phyloP scores from a whole-genome alignment of 345 rosid genomes.

The Populus deltoides region DNA sequence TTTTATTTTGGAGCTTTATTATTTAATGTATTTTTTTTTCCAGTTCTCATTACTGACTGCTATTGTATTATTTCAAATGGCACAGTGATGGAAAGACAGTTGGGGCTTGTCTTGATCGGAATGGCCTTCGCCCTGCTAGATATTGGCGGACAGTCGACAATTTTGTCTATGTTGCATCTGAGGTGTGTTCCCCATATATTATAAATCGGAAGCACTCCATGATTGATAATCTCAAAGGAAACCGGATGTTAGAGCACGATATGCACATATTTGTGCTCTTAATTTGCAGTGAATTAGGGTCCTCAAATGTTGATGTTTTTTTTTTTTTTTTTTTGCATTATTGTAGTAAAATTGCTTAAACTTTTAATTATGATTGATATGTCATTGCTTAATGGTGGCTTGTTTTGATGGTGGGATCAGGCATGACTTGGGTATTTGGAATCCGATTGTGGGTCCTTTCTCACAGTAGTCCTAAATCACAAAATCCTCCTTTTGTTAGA shows the following conservation, averaged over 20 bases:
- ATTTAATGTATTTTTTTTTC: constrained; percentile 12
- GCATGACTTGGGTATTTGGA: background rate
- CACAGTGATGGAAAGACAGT: constrained; percentile 98
- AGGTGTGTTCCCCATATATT: constrained; percentile 50
- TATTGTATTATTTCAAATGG: constrained; percentile 39
- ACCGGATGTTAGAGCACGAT: background rate
- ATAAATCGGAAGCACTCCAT: constrained; percentile 7
- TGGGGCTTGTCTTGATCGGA: constrained; percentile 96
- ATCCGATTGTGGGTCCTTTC: background rate
- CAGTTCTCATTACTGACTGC: constrained; percentile 30
- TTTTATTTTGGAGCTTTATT: background rate
- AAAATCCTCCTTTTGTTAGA: background rate
- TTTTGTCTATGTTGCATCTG: constrained; percentile 95
- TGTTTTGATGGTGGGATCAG: background rate
- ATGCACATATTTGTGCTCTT: background rate
- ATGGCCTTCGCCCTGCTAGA: constrained; percentile 99
- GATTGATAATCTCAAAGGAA: constrained; percentile 3
- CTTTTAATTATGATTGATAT: background rate
- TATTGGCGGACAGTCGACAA: constrained; percentile 95
- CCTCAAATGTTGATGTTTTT: background rate
- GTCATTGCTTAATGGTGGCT: background rate
- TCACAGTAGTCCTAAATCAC: background rate
- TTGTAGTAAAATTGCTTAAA: background rate
- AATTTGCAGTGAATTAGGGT: background rate
- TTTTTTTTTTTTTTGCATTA: background rate